Evolutionary conservation across 2,329 filamentous ascomycete species (phyloP).

Genomic region (Cordyceps sp.): DNA sequence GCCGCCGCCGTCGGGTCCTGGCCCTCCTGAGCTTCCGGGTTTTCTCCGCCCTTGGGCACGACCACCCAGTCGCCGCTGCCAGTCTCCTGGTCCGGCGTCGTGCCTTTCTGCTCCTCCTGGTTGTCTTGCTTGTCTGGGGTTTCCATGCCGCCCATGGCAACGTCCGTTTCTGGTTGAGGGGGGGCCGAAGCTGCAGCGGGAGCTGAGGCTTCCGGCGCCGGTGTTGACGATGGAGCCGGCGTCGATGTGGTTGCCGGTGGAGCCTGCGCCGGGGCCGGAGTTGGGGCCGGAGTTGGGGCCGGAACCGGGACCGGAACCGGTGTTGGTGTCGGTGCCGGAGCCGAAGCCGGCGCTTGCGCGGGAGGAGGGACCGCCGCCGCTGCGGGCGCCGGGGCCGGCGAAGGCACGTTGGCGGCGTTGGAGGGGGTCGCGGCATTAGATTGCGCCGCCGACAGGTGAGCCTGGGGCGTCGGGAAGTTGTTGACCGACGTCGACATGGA

Average conservation of each 20-base stretch:
- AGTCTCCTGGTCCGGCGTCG: conserved; percentile 31
- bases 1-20: background rate
- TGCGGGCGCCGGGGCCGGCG: conserved; percentile 17
- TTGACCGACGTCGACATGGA: conserved; percentile 43
- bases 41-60: conserved; percentile 44
- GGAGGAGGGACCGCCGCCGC: conserved; percentile 3
- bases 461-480: conserved; percentile 43
- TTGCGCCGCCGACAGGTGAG: conserved; percentile 35
- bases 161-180: conserved; percentile 13
- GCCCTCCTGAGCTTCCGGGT: conserved; percentile 16
- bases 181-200: background rate
- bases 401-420: conserved; percentile 25
- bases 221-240: conserved; percentile 4
- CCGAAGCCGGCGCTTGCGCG: conserved; percentile 1
- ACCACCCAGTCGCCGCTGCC: conserved; percentile 58
- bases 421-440: conserved; percentile 42
- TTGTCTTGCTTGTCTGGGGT: conserved; percentile 8
- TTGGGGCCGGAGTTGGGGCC: background rate
- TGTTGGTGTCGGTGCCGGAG: background rate
- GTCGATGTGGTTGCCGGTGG: background rate
- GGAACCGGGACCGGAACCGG: background rate
- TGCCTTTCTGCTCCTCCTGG: conserved; percentile 15
- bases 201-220: conserved; percentile 5
- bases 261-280: background rate
- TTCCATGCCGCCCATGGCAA: conserved; percentile 37